Base-by-base conservation (phyloP, 352 stramenopile species). In the Phytophthora citricola region DNA sequence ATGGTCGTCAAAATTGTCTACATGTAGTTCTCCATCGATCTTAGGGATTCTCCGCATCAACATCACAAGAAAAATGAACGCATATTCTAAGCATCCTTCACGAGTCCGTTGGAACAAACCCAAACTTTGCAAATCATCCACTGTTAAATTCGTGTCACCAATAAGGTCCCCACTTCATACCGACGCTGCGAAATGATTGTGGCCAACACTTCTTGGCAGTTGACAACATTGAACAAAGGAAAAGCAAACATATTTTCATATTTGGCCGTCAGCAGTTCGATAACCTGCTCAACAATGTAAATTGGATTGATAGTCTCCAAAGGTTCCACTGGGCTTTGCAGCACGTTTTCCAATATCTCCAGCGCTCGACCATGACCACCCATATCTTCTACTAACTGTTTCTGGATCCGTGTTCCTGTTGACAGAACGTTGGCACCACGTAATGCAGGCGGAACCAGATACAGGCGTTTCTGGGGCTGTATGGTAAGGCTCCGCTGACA, bases 331-430 rank as follows among this genome's bases (percentile, higher is more conserved):
- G 53, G 14, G n/a, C 9, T 5, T 20, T 15, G 3, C 20, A 62
- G 11, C 29, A 54, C 44, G 1, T 20, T 20, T 5, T 43, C 24
- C 26, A 50, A 22, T 36, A 15, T n/a, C 15, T 63, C 45, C 44
- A 63, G 45, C 8, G 56, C 56, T 63, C 45, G 44, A 26, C 44
- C 44, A 32, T 56, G 32, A 5, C 45, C 56, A n/a, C 34, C 56
- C 56, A 63, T 63, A 22, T 50, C 45, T 12, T 55, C 56, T 22
- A 63, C 56, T 14, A 63, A 63, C 34, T 36, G 56, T 11, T 41
- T 56, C 45, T 49, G 34, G 12, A 47, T 34, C 7, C 4, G 14
- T 43, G 56, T 51, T 41, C 22, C 45, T 56, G 45, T 1, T 36
- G 7, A 5, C 14, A 63, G 32, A 6, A 63, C 20, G 26, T 45